Conservation (phyloP, 75 land plant species). For the Cupressus sempervirens region DNA sequence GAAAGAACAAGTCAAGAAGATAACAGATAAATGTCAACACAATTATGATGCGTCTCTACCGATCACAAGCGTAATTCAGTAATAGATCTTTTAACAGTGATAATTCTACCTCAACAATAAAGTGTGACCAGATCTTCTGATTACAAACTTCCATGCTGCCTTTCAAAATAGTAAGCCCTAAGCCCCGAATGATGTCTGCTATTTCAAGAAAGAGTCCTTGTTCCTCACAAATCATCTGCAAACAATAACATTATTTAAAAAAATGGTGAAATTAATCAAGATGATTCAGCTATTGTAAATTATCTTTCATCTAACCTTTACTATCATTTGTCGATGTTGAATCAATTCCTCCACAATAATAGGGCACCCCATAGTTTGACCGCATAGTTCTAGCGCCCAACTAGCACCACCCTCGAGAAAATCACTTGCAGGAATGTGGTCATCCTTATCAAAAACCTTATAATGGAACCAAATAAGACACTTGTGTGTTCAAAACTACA, state of each 20-base stretch:
- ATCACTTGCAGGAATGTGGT: background rate
- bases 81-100: background rate
- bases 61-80: background rate
- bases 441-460: slow-evolving; percentile 11
- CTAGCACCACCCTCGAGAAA: slow-evolving; percentile 29
- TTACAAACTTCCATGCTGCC: slow-evolving; percentile 47
- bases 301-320: slow-evolving; percentile 45
- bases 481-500: background rate
- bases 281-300: background rate
- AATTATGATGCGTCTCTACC: background rate
- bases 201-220: slow-evolving; percentile 54
- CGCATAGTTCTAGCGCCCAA: slow-evolving; percentile 47
- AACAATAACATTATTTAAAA: background rate
- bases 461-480: background rate
- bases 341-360: slow-evolving; percentile 61
- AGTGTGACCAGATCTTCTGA: slow-evolving; percentile 59
- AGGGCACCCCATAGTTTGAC: slow-evolving; percentile 38
- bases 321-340: slow-evolving; percentile 65
- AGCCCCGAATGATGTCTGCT: slow-evolving; percentile 36
- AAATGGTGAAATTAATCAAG: background rate
- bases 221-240: slow-evolving; percentile 68
- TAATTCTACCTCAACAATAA: slow-evolving; percentile 58
- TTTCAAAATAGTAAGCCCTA: slow-evolving; percentile 53
- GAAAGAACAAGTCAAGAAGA: background rate
- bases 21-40: background rate